Conservation (phyloP, 2,329 filamentous ascomycete species). For the Amauroascus verrucosus region DNA sequence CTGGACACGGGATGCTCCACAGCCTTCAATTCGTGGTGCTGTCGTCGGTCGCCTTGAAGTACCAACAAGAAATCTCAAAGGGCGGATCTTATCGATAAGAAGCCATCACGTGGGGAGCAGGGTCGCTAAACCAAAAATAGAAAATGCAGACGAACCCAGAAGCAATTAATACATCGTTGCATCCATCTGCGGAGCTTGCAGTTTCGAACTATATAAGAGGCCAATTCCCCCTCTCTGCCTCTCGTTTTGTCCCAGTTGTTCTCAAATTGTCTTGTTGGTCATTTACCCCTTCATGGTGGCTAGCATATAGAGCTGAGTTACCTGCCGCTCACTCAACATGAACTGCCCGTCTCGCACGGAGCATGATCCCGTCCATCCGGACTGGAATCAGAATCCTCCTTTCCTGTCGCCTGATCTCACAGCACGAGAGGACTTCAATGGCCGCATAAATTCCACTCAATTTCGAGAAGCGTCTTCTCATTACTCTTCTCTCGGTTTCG, state of each 20-base stretch:
- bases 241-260: background rate
- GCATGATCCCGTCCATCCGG: slow-evolving; percentile 36
- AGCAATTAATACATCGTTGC: slow-evolving; percentile 2
- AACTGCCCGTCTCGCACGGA: slow-evolving; percentile 49
- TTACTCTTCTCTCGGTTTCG: background rate
- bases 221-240: background rate
- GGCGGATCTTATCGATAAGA: slow-evolving; percentile 1
- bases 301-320: background rate
- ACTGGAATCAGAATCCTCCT: slow-evolving; percentile 47
- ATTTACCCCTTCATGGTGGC: background rate
- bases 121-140: background rate
- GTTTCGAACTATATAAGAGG: background rate
- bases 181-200: background rate
- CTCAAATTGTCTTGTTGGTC: background rate
- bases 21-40: background rate
- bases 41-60: no score
- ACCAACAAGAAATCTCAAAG: background rate
- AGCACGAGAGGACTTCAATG: slow-evolving; percentile 47
- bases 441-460: slow-evolving; percentile 44
- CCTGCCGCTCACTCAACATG: slow-evolving; percentile 28
- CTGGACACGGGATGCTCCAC: background rate
- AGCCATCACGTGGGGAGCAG: background rate
- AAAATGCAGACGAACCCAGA: background rate
- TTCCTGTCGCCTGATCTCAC: slow-evolving; percentile 42
- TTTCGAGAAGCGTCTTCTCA: slow-evolving; percentile 20